Percentiles rank a stretch among this genome's conserved stretches.
Conservation (phyloP, 306 rosid species). For the Rubus parviflorus region DNA sequence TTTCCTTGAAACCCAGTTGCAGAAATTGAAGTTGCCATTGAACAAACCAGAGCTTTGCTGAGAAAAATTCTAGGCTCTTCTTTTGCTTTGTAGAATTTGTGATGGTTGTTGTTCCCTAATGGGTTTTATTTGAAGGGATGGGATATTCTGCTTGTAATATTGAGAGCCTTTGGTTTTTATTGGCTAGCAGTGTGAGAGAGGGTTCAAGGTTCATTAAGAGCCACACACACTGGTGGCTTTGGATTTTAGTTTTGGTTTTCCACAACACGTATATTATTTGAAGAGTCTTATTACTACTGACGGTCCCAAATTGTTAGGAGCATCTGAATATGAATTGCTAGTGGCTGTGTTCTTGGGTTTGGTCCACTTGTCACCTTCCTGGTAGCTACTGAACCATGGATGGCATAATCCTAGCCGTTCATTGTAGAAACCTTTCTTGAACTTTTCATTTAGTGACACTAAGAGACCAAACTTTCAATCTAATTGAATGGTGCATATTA, state of each 20-base stretch:
- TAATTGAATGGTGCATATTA: conserved; percentile 6
- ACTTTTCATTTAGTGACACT: neutral
- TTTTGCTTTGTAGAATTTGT: conserved; percentile 9
- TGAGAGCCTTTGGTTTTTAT: conserved; percentile 60
- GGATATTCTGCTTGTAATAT: conserved; percentile 55
- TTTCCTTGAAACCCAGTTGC: conserved; percentile 53
- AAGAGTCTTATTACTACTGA: neutral
- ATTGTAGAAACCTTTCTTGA: neutral
- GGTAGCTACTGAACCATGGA: neutral
- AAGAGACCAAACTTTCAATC: neutral
- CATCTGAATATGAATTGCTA: conserved; percentile 39
- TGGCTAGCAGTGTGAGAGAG: conserved; percentile 41
- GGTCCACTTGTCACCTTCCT: conserved; percentile 27
- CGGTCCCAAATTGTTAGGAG: conserved; percentile 29
- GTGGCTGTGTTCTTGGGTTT: conserved; percentile 25
- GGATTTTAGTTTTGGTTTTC: conserved; percentile 33
- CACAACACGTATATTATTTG: conserved; percentile 29
- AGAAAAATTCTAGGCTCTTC: neutral
- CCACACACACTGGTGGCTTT: conserved; percentile 54
- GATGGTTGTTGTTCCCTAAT: conserved; percentile 23
- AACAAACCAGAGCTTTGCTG: neutral
- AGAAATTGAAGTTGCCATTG: conserved; percentile 71
- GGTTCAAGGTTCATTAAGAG: conserved; percentile 20
- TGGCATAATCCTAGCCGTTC: conserved; percentile 12
- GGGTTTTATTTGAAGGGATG: conserved; percentile 48